A percentile compares a stretch with the other conserved stretches of the same genome.
These are phyloP conservation scores for Fusarium compactum DNA, from an alignment of 2,329 filamentous ascomycete genomes.

Conservation along the genomic window DNA sequence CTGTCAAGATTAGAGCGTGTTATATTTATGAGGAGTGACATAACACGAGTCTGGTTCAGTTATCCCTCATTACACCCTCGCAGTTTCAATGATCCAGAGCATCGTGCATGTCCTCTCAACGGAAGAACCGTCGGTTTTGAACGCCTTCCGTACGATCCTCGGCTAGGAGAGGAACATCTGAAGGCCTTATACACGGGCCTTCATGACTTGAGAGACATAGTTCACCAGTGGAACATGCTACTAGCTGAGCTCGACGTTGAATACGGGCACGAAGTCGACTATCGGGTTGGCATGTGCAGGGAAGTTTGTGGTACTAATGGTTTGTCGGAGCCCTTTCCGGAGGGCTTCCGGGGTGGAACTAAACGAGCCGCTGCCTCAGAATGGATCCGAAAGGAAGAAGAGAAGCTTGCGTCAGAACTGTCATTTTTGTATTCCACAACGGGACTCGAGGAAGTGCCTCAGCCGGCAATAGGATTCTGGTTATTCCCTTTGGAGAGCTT, in stretches of 20 bases:
- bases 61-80: too few species aligned
- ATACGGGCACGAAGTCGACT: not conserved
- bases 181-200: not conserved
- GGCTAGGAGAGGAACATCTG: not conserved
- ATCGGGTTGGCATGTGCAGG: not conserved
- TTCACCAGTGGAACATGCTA: too few species aligned
- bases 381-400: not conserved
- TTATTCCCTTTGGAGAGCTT: constrained; percentile 46
- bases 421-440: too few species aligned
- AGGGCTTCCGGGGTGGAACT: too few species aligned
- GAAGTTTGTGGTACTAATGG: too few species aligned
- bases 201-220: too few species aligned
- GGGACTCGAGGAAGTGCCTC: too few species aligned
- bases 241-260: not conserved
- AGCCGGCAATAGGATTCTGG: constrained; percentile 9
- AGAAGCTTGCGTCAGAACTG: too few species aligned
- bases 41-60: too few species aligned
- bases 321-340: too few species aligned
- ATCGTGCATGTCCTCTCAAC: not conserved
- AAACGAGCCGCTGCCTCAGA: not conserved
- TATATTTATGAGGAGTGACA: too few species aligned
- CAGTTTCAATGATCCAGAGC: too few species aligned
- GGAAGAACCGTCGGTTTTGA: not conserved
- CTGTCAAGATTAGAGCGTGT: not conserved
- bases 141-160: not conserved